Evolutionary conservation across 345 rosid species (phyloP).

Genomic region (Lagerstroemia speciosa): DNA sequence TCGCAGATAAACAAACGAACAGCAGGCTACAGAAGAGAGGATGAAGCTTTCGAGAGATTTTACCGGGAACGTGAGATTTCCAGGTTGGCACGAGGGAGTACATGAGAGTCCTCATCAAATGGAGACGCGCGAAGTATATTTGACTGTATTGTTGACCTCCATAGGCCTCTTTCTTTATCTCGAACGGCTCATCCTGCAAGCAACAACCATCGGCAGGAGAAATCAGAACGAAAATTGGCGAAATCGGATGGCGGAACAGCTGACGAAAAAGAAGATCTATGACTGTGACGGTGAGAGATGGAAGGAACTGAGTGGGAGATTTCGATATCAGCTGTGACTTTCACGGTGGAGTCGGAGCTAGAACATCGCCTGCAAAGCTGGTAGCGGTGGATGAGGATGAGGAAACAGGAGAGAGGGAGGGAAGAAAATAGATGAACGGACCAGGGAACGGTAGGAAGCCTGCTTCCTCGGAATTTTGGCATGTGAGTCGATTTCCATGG

Average conservation of each 20-base stretch:
- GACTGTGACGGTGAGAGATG: too few relatives aligned
- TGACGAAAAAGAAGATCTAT: neutral
- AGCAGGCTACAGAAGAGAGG: neutral
- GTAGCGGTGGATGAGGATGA: neutral
- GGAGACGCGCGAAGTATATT: slow-evolving; percentile 82
- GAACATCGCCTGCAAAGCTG: neutral
- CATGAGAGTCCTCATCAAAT: slow-evolving; percentile 65
- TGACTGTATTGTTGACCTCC: slow-evolving; percentile 93
- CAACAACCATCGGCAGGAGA: neutral
- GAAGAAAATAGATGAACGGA: slow-evolving; percentile 8
- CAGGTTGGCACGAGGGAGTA: slow-evolving; percentile 68
- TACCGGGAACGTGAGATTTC: slow-evolving; percentile 78
- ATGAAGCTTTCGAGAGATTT: neutral
- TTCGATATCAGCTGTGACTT: neutral
- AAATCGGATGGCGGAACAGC: neutral
- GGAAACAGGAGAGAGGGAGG: neutral
- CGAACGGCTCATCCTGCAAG: slow-evolving; percentile 66
- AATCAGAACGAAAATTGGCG: neutral
- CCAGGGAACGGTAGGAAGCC: slow-evolving; percentile 40
- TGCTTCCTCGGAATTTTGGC: slow-evolving; percentile 42
- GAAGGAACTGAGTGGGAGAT: neutral
- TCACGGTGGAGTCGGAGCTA: neutral
- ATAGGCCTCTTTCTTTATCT: slow-evolving; percentile 63
- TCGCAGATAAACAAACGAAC: neutral
- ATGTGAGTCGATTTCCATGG: slow-evolving; percentile 46